Conservation (phyloP, 768 basidiomycete genomes). For the Termitomyces eurrhizus region DNA sequence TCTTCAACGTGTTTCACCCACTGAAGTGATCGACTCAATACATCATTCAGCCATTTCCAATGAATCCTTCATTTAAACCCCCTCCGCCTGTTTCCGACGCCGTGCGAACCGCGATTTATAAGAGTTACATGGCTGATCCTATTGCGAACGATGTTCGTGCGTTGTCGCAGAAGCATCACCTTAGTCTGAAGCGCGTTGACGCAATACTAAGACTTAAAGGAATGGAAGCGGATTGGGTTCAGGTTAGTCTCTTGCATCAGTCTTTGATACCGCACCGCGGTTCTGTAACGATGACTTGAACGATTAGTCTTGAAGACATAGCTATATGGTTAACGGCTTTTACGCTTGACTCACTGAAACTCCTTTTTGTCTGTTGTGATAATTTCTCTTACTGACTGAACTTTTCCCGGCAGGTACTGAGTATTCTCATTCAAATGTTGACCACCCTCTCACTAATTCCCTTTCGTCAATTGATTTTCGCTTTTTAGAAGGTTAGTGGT, state of each 20-base stretch:
- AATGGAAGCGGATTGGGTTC: conserved; percentile 64
- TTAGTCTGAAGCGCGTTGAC: conserved; percentile 77
- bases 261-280: conserved; percentile 12
- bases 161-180: conserved; percentile 57
- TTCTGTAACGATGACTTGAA: conserved; percentile 48
- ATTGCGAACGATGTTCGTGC: conserved; percentile 49
- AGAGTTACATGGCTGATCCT: conserved; percentile 57
- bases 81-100: conserved; percentile 70
- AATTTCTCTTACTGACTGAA: conserved; percentile 11
- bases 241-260: conserved; percentile 46
- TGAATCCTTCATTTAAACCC: conserved; percentile 82
- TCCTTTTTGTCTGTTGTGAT: neutral
- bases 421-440: neutral
- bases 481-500: conserved; percentile 36
- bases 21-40: conserved; percentile 12
- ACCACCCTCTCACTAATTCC: conserved; percentile 14
- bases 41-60: conserved; percentile 70
- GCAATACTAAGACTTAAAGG: conserved; percentile 83
- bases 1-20: conserved; percentile 2
- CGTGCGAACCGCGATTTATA: conserved; percentile 54
- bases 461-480: neutral
- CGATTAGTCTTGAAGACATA: conserved; percentile 96
- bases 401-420: conserved; percentile 19
- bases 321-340: conserved; percentile 9
- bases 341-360: neutral